These are phyloP conservation scores for Ceratobasidium sp. DNA, from an alignment of 1,284 basidiomycete species.

Conservation along the genomic window DNA sequence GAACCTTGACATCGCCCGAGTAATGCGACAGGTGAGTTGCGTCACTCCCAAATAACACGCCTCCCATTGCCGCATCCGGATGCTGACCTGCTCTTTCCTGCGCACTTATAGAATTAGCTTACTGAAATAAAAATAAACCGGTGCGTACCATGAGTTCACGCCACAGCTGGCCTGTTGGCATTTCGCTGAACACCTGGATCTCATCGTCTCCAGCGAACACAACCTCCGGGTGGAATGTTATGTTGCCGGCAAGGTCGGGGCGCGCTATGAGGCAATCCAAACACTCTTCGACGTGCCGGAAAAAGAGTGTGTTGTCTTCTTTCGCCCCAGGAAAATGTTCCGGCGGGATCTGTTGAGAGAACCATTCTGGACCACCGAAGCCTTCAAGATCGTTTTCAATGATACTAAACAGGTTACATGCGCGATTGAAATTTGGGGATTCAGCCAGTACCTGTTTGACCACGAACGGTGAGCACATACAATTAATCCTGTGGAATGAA, in stretches of 20 bases:
- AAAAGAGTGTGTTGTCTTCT: not conserved
- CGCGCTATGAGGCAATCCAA: not conserved
- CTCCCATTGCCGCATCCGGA: constrained; percentile 5
- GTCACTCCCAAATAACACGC: constrained; percentile 46
- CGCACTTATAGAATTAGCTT: too few relatives aligned
- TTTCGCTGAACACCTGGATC: constrained; percentile 7
- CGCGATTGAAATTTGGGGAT: not conserved
- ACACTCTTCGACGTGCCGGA: not conserved
- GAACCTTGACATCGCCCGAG: constrained; percentile 49
- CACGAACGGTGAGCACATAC: not conserved
- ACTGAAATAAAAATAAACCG: not conserved
- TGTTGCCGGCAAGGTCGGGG: constrained; percentile 3
- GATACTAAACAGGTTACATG: constrained; percentile 6
- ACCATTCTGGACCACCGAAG: not conserved
- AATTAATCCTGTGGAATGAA: not conserved
- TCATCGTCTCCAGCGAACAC: not conserved
- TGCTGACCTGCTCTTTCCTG: not conserved
- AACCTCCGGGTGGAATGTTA: not conserved
- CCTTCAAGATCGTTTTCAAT: not conserved
- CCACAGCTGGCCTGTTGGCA: constrained; percentile 9
- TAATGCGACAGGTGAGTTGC: constrained; percentile 50
- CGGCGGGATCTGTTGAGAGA: not conserved
- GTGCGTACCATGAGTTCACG: constrained; percentile 1
- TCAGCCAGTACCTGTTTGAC: not conserved
- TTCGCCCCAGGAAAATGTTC: not conserved